A percentile compares a stretch with the other conserved stretches of the same genome.
Conservation (phyloP, 1,139 yeast genomes). For the Yamadazyma buinensis region DNA sequence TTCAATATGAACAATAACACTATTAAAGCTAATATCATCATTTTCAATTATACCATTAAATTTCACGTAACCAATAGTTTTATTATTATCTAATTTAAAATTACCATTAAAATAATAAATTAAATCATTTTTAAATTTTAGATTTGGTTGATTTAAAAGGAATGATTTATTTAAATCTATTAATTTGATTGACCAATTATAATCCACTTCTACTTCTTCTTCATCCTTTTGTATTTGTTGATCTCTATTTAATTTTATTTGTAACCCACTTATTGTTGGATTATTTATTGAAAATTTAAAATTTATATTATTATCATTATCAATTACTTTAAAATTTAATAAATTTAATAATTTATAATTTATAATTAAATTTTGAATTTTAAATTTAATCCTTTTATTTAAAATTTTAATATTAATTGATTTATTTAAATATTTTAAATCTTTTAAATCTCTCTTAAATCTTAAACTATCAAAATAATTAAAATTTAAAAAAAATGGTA, state of each 20-base stretch:
- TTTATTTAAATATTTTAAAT: background rate
- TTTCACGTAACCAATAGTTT: constrained; percentile 9
- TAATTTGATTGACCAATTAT: constrained; percentile 13
- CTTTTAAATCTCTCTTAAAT: constrained; percentile 5
- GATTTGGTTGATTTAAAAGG: constrained; percentile 12
- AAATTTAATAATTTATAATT: constrained; percentile 10
- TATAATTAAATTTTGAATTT: constrained; percentile 8
- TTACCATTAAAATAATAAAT: constrained; percentile 11
- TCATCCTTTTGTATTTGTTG: too few relatives aligned
- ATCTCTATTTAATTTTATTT: too few relatives aligned
- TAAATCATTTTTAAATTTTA: constrained; percentile 8
- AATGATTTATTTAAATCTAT: constrained; percentile 10
- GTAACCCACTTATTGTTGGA: constrained; percentile 13
- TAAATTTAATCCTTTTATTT: constrained; percentile 12
- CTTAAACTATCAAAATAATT: constrained; percentile 9
- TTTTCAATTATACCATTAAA: constrained; percentile 11
- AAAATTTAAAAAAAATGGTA: constrained; percentile 14
- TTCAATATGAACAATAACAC: constrained; percentile 9
- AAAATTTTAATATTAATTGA: background rate
- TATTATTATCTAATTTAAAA: constrained; percentile 5
- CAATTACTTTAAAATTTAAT: constrained; percentile 5
- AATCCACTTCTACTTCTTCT: background rate
- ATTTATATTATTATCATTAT: constrained; percentile 5
- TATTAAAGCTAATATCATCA: constrained; percentile 12
- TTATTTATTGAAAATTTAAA: constrained; percentile 10